phyloP scores from a whole-genome alignment of 1,284 basidiomycete genomes.

The Sporisorium exsertum region DNA sequence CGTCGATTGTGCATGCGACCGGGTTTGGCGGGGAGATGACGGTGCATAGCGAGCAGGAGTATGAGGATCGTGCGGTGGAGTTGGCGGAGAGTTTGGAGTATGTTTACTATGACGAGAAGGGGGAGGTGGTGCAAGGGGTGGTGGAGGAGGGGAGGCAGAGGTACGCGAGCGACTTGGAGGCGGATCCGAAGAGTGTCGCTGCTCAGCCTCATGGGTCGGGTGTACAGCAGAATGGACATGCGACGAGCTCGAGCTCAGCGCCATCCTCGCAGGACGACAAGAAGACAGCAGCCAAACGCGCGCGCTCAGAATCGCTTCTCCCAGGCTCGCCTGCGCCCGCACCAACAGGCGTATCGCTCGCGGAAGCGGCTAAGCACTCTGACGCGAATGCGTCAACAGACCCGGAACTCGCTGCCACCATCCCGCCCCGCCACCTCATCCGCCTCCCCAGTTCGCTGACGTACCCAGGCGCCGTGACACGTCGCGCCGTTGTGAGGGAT shows the following conservation, averaged over 20 bases:
- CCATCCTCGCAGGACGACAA: no score
- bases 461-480: conserved; percentile 39
- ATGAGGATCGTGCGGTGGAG: conserved; percentile 74
- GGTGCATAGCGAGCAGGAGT: conserved; percentile 72
- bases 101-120: conserved; percentile 44
- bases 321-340: conserved; percentile 39
- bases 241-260: not conserved
- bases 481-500: conserved; percentile 18
- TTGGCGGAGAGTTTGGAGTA: conserved; percentile 72
- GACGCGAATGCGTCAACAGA: conserved; percentile 30
- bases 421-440: conserved; percentile 33
- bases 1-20: conserved; percentile 75
- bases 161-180: conserved; percentile 38
- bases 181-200: conserved; percentile 39
- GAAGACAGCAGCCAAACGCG: conserved; percentile 16
- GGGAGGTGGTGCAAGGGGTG: conserved; percentile 11
- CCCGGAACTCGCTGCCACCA: conserved; percentile 14
- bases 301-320: conserved; percentile 19
- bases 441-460: conserved; percentile 25
- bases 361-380: conserved; percentile 32
- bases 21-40: conserved; percentile 75
- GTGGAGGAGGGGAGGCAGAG: conserved; percentile 15
- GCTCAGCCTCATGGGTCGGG: conserved; percentile 35
- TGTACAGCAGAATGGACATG: not conserved
- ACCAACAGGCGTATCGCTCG: conserved; percentile 44